Conservation (phyloP, 495 filamentous ascomycete genomes). For the Penicillium egyptiacum region DNA sequence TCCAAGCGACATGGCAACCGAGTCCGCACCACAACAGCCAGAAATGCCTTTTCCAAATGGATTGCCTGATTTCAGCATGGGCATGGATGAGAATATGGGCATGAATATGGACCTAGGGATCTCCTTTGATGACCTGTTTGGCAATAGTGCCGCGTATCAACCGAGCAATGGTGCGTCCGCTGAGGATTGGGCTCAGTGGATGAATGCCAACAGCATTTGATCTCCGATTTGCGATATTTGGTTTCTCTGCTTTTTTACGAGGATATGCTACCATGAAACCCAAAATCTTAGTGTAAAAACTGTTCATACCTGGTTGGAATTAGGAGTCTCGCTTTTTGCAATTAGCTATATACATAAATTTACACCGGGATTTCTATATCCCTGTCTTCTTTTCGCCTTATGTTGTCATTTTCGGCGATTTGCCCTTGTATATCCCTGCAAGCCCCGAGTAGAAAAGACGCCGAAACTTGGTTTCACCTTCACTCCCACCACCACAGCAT, state of each 20-base stretch:
- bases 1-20: conserved; percentile 18
- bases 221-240: not conserved
- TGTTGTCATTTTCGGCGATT: no score
- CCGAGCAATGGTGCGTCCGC: conserved; percentile 24
- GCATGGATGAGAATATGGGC: conserved; percentile 32
- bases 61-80: conserved; percentile 30
- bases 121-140: conserved; percentile 47
- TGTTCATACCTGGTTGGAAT: conserved; percentile 24
- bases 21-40: conserved; percentile 24
- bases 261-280: conserved; percentile 26
- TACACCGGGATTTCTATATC: no score
- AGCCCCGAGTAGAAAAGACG: no score
- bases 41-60: conserved; percentile 22
- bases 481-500: no score
- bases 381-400: no score
- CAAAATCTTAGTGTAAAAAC: conserved; percentile 18
- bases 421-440: no score
- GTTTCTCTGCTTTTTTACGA: conserved; percentile 16
- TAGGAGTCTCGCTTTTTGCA: conserved; percentile 3
- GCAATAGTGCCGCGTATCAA: conserved; percentile 31
- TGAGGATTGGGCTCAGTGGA: conserved; percentile 49
- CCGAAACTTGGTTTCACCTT: no score
- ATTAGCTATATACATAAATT: conserved; percentile 3
- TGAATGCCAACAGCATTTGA: conserved; percentile 31
- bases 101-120: conserved; percentile 40